Base-by-base conservation (phyloP, 495 filamentous ascomycete genomes). In the Elaphomyces granulatus region DNA sequence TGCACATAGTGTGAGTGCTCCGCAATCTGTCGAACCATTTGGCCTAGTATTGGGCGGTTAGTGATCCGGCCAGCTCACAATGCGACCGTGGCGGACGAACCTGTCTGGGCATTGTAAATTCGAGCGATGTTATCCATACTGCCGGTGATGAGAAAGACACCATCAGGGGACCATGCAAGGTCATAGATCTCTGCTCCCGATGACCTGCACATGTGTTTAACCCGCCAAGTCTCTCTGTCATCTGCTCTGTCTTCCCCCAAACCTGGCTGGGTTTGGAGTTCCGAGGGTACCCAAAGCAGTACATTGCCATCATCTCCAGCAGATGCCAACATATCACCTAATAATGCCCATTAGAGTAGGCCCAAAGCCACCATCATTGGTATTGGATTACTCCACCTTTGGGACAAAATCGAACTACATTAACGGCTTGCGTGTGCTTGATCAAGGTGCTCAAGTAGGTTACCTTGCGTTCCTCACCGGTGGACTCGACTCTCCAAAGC, bases 1-100 rank as follows among this genome's bases (percentile, higher is more conserved):
- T 99, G 90, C 15, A 99, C 90, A 51, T 95, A 99, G 58, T 99
- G 90, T 50, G 88, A 94, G 63, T 99, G 90, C 55, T 99, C 90
- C 32, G 90, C 92, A 46, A 99, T 99, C 55, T 95, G 88, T 39
- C 90, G 79, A 41, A 99, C 80, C 51, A 87, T 78, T 64, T 80
- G 77, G 20, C 90, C 87, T 94, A 44, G 8, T 38, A 30, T 9
- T 15, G 19, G 32, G 20, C 32, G 28, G 12, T 32, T 20, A 26
- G 40, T 42, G 44, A 30, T 43, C 2, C 17, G 31, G 7, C 20
- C 23, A 41, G 35, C 19, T 28, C 16, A 20, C 21, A 23, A 15
- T n/a, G n/a, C n/a, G 14, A 8, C 17, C 21, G 34, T 15, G 28
- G 14, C 40, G 30, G 42, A 62, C 74, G 30, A 61, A 93, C 90